Evolutionary conservation across 2,329 filamentous ascomycete genomes (phyloP).

Genomic region (Thermomyces lanuginosus): DNA sequence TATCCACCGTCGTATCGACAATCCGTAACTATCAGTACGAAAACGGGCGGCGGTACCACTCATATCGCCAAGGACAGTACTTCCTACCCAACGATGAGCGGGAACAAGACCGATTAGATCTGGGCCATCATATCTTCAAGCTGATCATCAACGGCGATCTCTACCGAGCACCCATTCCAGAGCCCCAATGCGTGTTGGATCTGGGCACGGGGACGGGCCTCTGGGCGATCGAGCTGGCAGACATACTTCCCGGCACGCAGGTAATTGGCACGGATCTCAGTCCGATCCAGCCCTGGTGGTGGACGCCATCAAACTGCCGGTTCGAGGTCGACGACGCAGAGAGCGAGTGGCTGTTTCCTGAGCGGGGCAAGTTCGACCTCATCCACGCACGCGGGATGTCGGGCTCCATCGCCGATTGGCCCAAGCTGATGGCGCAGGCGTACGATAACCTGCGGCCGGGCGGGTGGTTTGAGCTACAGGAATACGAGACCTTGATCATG

Average conservation of each 20-base stretch:
- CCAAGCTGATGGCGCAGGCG: conserved; percentile 21
- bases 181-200: conserved; percentile 22
- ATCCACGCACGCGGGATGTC: conserved; percentile 27
- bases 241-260: conserved; percentile 12
- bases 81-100: conserved; percentile 18
- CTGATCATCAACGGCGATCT: conserved; percentile 12
- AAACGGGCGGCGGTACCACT: conserved; percentile 18
- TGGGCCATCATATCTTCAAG: conserved; percentile 15
- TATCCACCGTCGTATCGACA: conserved; percentile 6
- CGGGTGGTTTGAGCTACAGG: conserved; percentile 30
- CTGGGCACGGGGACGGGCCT: conserved; percentile 34
- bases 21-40: conserved; percentile 11
- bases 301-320: conserved; percentile 30
- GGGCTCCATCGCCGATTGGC: conserved; percentile 18
- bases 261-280: conserved; percentile 6
- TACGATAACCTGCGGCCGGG: conserved; percentile 28
- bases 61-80: conserved; percentile 16
- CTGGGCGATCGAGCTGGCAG: conserved; percentile 14
- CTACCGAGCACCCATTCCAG: conserved; percentile 14
- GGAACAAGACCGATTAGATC: conserved; percentile 18
- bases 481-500: conserved; percentile 24
- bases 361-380: conserved; percentile 25
- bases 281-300: conserved; percentile 8
- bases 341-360: conserved; percentile 16
- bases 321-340: conserved; percentile 21